Percentiles rank a stretch among this genome's conserved stretches.
Conservation (phyloP, 176 grass and related monocot genomes). For the Tuctoria greenei region DNA sequence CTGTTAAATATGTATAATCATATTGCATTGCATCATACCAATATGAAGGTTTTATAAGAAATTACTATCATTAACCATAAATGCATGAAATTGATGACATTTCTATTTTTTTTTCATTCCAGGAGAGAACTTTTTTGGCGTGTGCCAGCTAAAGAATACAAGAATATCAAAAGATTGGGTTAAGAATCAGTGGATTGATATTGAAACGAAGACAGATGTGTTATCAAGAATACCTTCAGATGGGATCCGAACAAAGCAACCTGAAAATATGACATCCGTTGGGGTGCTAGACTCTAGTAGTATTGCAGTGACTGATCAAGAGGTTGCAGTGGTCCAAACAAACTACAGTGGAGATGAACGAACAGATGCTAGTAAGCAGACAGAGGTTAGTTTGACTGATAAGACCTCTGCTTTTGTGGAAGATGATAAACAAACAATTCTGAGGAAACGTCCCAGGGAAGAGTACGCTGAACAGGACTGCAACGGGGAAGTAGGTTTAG, state of each 20-base stretch:
- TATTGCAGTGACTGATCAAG: slow-evolving; percentile 52
- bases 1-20: slow-evolving; percentile 5
- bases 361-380: slow-evolving; percentile 26
- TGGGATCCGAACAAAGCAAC: slow-evolving; percentile 34
- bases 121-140: slow-evolving; percentile 79
- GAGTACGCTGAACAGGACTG: slow-evolving; percentile 33
- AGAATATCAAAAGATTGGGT: slow-evolving; percentile 95
- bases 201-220: slow-evolving; percentile 58
- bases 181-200: slow-evolving; percentile 62
- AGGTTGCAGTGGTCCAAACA: slow-evolving; percentile 26
- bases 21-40: background rate
- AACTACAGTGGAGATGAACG: slow-evolving; percentile 34
- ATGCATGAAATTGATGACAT: slow-evolving; percentile 21
- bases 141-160: slow-evolving; percentile 59
- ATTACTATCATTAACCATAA: background rate
- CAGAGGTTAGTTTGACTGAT: slow-evolving; percentile 39
- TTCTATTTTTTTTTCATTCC: slow-evolving; percentile 25
- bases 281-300: slow-evolving; percentile 44
- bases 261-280: slow-evolving; percentile 32
- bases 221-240: slow-evolving; percentile 57
- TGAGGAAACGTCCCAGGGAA: slow-evolving; percentile 39
- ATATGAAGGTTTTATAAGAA: background rate
- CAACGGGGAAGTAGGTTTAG: slow-evolving; percentile 43
- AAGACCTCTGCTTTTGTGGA: slow-evolving; percentile 3
- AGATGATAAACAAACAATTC: slow-evolving; percentile 38